These are phyloP conservation scores for Torulaspora delbrueckii DNA, from an alignment of 805 yeast species.

Conservation along the genomic window DNA sequence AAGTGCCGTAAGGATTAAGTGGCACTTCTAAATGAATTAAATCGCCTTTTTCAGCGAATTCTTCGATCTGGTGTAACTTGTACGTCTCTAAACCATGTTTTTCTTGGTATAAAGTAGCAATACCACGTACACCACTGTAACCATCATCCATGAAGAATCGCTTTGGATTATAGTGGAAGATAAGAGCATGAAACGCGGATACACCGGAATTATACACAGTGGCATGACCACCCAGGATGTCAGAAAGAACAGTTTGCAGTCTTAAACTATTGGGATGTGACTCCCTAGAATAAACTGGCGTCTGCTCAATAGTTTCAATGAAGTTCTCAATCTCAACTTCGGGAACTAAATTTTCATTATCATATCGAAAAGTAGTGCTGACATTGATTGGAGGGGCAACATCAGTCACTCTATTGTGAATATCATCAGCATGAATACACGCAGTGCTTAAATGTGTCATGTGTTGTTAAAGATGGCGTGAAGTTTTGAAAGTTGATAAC, in stretches of 20 bases:
- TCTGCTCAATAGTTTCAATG: slow-evolving; percentile 31
- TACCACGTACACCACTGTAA: slow-evolving; percentile 80
- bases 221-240: slow-evolving; percentile 57
- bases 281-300: slow-evolving; percentile 62
- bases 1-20: slow-evolving; percentile 74
- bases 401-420: slow-evolving; percentile 51
- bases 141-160: slow-evolving; percentile 69
- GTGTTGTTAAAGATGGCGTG: too few species aligned
- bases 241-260: slow-evolving; percentile 59
- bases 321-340: slow-evolving; percentile 38
- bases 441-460: slow-evolving; percentile 46
- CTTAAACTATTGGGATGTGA: slow-evolving; percentile 68
- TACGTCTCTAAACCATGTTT: slow-evolving; percentile 52
- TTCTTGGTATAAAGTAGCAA: slow-evolving; percentile 57
- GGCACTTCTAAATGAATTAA: slow-evolving; percentile 84
- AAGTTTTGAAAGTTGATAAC: too few species aligned
- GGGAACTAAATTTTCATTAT: slow-evolving; percentile 48
- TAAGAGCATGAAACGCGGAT: slow-evolving; percentile 71
- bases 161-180: slow-evolving; percentile 69
- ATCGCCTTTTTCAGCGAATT: slow-evolving; percentile 53
- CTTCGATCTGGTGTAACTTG: slow-evolving; percentile 48
- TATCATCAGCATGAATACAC: slow-evolving; percentile 69
- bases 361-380: slow-evolving; percentile 71
- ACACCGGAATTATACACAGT: slow-evolving; percentile 75
- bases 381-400: slow-evolving; percentile 78